Conservation (phyloP, 768 basidiomycete genomes). For the Boletus rubroflammeus region DNA sequence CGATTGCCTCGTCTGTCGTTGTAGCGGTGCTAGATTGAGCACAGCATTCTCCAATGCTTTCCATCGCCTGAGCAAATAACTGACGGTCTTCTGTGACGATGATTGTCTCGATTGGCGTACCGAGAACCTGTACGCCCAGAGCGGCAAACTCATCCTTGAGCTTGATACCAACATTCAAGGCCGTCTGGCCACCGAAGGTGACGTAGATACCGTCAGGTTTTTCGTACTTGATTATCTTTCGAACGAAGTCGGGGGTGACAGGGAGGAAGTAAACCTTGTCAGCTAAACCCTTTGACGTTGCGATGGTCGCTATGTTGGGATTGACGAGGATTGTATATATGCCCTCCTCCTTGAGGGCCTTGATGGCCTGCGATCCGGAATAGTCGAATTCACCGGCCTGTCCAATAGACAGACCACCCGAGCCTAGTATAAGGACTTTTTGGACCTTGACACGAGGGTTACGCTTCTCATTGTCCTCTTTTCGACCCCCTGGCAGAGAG, state of each 20-base stretch:
- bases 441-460: conserved; percentile 72
- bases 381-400: conserved; percentile 99
- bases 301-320: conserved; percentile 98
- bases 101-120: conserved; percentile 95
- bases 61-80: conserved; percentile 92
- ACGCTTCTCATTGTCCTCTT: conserved; percentile 75
- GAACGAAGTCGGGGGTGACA: conserved; percentile 95
- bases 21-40: conserved; percentile 87
- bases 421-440: conserved; percentile 96
- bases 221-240: conserved; percentile 98
- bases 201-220: conserved; percentile 99
- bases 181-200: conserved; percentile 98
- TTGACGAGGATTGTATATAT: conserved; percentile 99
- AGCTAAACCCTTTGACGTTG: conserved; percentile 93
- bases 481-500: conserved; percentile 72
- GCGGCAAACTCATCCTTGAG: conserved; percentile 94
- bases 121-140: conserved; percentile 89
- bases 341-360: conserved; percentile 97
- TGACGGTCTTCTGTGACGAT: conserved; percentile 97
- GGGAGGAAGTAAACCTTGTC: conserved; percentile 99
- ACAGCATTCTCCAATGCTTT: conserved; percentile 91
- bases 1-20: conserved; percentile 78
- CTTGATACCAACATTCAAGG: conserved; percentile 93
- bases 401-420: conserved; percentile 95
- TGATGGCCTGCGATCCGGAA: conserved; percentile 98